Percentiles rank a stretch among this genome's conserved stretches.
Evolutionary conservation across 352 stramenopile species (phyloP).

Genomic region (Thraustochytrium striatum): DNA sequence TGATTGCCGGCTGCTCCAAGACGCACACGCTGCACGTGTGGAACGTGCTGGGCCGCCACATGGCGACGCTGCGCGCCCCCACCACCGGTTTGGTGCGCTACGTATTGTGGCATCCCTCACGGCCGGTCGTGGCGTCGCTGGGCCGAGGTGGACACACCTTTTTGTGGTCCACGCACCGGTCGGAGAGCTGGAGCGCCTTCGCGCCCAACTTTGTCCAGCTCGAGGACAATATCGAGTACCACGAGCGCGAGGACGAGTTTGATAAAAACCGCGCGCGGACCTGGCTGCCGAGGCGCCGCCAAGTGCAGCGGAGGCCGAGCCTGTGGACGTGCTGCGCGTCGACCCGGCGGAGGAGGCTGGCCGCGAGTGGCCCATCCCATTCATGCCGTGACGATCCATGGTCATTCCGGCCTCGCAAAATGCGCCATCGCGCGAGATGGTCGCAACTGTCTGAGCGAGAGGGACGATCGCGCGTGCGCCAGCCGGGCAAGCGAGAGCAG

Average conservation of each 20-base stretch:
- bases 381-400: no score
- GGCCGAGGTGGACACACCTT: conserved; percentile 24
- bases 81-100: neutral
- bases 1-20: conserved; percentile 34
- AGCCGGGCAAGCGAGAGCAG: no score
- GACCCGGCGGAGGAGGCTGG: neutral
- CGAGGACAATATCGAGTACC: conserved; percentile 43
- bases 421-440: no score
- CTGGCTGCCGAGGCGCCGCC: neutral
- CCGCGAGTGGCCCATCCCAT: no score
- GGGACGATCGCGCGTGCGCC: no score
- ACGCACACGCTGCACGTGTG: conserved; percentile 26
- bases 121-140: conserved; percentile 10
- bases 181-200: conserved; percentile 46
- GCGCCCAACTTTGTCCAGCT: conserved; percentile 47
- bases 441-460: no score
- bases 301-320: neutral
- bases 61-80: conserved; percentile 22
- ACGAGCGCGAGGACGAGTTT: conserved; percentile 48
- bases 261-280: conserved; percentile 1
- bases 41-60: conserved; percentile 40
- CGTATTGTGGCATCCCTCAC: conserved; percentile 13
- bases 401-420: no score
- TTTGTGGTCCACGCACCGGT: conserved; percentile 32
- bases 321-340: neutral